Evolutionary conservation across 805 yeast genomes (phyloP), one percentile per base, ranked within the genome.

Genomic region (Teunomyces aglyptinius): DNA sequence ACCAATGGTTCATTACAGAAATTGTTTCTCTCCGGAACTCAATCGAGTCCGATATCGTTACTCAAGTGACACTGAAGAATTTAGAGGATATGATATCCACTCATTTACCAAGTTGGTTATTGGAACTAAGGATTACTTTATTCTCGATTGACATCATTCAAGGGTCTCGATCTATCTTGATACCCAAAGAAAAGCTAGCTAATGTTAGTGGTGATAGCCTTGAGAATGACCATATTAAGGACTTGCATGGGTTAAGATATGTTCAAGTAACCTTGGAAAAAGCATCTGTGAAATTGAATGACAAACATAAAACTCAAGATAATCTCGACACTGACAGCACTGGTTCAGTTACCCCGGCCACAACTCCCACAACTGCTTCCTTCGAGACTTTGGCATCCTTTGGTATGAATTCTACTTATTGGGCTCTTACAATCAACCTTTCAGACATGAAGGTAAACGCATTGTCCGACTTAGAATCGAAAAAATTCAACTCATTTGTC

Each of bases 141-240:
- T 41, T 47, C n/a, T 45, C 51, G 4, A 32, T 57, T 19, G 51
- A 51, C 7, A 33, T 73, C 4, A 45, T 50, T 26, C 43, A 72
- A 10, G 76, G 76, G 0, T 68, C 76, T 2, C 54, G 75, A 16
- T 71, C 76, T 6, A 65, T 71, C 1, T 56, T 72, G 31, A 63
- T 71, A 6, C 70, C 67, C 18, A 40, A 49, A 12, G 57, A 60
- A 5, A 41, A 50, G 20, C 38, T 61, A 11, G 38, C 55, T 19
- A 28, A 47, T n/a, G 35, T 48, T 24, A 31, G 40, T 10, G 58
- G 49, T 7, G 49, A 49, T 22, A 51, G 51, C 39, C 46, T 54
- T 35, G 40, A 49, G 29, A 38, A 51, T 13, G 61, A 63, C 50
- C 39, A 55, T 43, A 35, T 50, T 42, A 50, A 56, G 18, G 48